Evolutionary conservation across 164 flowering plant genomes (phyloP).

Genomic region (Piper longum): DNA sequence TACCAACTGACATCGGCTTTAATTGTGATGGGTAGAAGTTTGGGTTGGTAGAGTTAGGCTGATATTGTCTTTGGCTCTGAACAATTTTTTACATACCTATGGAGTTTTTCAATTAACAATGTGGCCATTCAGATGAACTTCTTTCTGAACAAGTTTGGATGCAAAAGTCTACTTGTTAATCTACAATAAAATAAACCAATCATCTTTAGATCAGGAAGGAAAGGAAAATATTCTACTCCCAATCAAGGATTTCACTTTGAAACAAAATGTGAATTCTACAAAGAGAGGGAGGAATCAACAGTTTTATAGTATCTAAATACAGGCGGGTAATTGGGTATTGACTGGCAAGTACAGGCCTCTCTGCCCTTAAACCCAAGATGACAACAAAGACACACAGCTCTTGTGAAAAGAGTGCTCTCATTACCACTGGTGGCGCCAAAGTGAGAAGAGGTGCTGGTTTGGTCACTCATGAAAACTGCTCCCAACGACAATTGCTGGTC

Average conservation of each 20-base stretch:
- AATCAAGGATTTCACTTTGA: no score
- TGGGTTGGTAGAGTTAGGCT: not conserved
- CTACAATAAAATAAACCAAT: no score
- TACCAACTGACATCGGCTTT: constrained; percentile 3
- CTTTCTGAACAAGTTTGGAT: no score
- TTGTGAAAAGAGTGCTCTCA: not conserved
- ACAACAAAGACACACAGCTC: constrained; percentile 14
- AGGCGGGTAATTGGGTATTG: constrained; percentile 3
- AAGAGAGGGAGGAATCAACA: constrained; percentile 2
- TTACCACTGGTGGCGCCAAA: not conserved
- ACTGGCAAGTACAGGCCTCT: constrained; percentile 16
- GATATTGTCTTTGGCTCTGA: no score
- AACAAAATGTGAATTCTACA: not conserved
- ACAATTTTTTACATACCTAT: no score
- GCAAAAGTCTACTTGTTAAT: no score
- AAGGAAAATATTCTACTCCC: no score
- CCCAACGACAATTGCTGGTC: not conserved
- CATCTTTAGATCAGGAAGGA: no score
- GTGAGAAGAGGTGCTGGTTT: not conserved
- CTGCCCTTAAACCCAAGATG: constrained; percentile 16
- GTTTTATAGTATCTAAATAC: constrained; percentile 12
- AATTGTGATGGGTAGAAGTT: not conserved
- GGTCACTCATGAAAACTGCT: not conserved
- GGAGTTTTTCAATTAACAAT: no score
- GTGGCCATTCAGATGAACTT: no score